Conservation (phyloP, 2,329 filamentous ascomycete genomes). For the Camillea tinctor region DNA sequence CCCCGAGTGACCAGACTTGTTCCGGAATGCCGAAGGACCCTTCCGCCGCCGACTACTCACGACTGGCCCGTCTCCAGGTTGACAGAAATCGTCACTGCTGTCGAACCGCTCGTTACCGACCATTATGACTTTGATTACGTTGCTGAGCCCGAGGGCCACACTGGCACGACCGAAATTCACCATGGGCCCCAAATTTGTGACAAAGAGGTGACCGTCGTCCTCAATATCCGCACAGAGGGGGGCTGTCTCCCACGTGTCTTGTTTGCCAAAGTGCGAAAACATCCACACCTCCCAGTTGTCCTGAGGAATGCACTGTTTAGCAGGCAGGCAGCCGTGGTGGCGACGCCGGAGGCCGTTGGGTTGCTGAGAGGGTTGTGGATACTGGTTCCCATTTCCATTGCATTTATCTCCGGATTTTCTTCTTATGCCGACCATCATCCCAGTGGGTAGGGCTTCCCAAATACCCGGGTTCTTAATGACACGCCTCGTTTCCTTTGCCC, state of each 20-base stretch:
- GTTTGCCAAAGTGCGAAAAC: constrained; percentile 44
- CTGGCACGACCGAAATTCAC: constrained; percentile 61
- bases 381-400: constrained; percentile 14
- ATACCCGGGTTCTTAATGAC: constrained; percentile 60
- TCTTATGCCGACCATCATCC: constrained; percentile 63
- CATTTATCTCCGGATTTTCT: constrained; percentile 36
- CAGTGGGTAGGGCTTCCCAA: constrained; percentile 62
- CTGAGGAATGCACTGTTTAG: constrained; percentile 17
- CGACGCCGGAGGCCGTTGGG: constrained; percentile 31
- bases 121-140: constrained; percentile 69
- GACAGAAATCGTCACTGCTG: constrained; percentile 29
- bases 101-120: constrained; percentile 66
- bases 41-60: constrained; percentile 33
- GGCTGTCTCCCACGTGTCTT: constrained; percentile 44
- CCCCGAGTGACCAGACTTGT: constrained; percentile 8
- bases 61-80: constrained; percentile 35
- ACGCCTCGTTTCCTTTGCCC: constrained; percentile 50
- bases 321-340: constrained; percentile 18
- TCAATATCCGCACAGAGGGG: constrained; percentile 43
- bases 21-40: constrained; percentile 25
- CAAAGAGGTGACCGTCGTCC: constrained; percentile 56
- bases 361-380: constrained; percentile 17
- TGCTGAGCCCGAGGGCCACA: constrained; percentile 69
- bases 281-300: constrained; percentile 57
- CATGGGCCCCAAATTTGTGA: constrained; percentile 65